A percentile compares a stretch with the other conserved stretches of the same genome.
Conservation (phyloP, 2,329 filamentous ascomycete genomes). For the Aspergillus calidoustus region DNA sequence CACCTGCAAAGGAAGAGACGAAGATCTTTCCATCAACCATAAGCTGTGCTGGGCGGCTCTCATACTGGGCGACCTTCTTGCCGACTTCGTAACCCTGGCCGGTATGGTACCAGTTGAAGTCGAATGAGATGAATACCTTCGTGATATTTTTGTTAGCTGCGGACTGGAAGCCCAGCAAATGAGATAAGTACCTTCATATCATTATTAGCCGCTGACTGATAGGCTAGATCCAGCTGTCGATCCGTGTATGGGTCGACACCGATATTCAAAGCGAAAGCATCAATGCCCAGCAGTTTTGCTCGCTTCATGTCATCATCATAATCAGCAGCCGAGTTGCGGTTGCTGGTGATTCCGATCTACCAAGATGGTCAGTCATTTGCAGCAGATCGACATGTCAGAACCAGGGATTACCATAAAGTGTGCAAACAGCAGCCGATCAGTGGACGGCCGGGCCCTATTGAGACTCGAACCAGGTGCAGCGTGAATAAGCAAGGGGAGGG, state of each 20-base stretch:
- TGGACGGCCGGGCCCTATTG: neutral
- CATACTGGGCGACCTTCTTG: conserved; percentile 54
- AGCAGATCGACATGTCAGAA: neutral
- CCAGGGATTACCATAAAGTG: conserved; percentile 10
- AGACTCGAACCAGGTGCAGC: neutral
- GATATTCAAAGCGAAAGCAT: conserved; percentile 58
- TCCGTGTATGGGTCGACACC: conserved; percentile 51
- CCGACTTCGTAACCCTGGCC: conserved; percentile 48
- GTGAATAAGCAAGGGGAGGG: no score
- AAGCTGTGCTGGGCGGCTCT: conserved; percentile 52
- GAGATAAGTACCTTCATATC: conserved; percentile 60
- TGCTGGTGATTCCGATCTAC: conserved; percentile 52
- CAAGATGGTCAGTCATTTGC: neutral
- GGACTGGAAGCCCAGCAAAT: no score
- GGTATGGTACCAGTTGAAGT: conserved; percentile 56
- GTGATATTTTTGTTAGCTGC: no score
- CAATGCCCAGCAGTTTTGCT: conserved; percentile 50
- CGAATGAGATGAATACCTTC: conserved; percentile 63
- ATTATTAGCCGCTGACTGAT: conserved; percentile 52
- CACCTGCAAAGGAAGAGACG: conserved; percentile 59
- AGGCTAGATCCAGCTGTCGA: conserved; percentile 54
- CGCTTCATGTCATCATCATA: conserved; percentile 55
- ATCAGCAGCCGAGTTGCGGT: conserved; percentile 48
- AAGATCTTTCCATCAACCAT: conserved; percentile 56
- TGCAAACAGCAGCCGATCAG: conserved; percentile 5